Evolutionary conservation across 1,139 yeast genomes (phyloP).

Genomic region (Debaryomyces singareniensis): DNA sequence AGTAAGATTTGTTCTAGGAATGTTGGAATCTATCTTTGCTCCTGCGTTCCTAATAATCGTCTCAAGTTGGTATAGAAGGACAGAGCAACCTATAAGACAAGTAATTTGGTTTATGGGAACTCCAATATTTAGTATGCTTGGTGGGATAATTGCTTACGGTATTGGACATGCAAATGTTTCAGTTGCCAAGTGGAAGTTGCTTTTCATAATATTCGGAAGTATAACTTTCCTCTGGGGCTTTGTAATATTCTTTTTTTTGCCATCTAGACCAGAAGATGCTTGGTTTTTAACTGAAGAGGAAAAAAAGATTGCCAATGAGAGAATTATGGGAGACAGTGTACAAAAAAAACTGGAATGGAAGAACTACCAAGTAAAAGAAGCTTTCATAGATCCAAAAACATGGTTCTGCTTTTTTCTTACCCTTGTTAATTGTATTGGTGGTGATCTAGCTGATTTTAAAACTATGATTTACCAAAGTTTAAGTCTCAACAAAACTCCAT

Average conservation of each 20-base stretch:
- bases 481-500: slow-evolving; percentile 18
- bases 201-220: slow-evolving; percentile 44
- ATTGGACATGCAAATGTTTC: slow-evolving; percentile 21
- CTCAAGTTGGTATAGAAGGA: slow-evolving; percentile 15
- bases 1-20: slow-evolving; percentile 30
- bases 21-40: slow-evolving; percentile 30
- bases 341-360: slow-evolving; percentile 20
- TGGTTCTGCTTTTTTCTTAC: slow-evolving; percentile 22
- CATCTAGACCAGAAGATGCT: slow-evolving; percentile 39
- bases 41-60: slow-evolving; percentile 31
- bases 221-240: slow-evolving; percentile 20
- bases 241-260: slow-evolving; percentile 20
- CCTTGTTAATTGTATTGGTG: slow-evolving; percentile 20
- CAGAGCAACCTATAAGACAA: slow-evolving; percentile 27
- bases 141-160: slow-evolving; percentile 25
- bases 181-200: slow-evolving; percentile 20
- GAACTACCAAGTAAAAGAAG: slow-evolving; percentile 19
- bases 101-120: slow-evolving; percentile 23
- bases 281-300: slow-evolving; percentile 34
- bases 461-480: slow-evolving; percentile 21
- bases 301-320: slow-evolving; percentile 17
- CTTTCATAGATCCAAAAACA: slow-evolving; percentile 18
- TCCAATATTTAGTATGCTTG: slow-evolving; percentile 22
- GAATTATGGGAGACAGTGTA: slow-evolving; percentile 16
- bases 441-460: slow-evolving; percentile 22